A percentile compares a stretch with the other conserved stretches of the same genome.
phyloP scores from a whole-genome alignment of 805 yeast species.

The Yamadazyma kitorensis region DNA sequence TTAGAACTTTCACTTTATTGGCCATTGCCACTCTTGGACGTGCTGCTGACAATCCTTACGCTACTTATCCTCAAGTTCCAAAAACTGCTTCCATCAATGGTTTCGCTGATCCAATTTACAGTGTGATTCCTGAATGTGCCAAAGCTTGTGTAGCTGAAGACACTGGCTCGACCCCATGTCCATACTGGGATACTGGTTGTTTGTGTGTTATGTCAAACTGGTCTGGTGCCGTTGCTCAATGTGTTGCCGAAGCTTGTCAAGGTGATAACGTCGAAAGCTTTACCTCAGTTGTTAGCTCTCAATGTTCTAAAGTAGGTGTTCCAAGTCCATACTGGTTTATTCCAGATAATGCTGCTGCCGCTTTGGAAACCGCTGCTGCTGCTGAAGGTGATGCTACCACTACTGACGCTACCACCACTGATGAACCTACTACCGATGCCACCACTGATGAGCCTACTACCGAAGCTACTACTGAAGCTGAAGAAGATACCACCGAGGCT shows the following conservation, averaged over 20 bases:
- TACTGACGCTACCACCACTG: conserved; percentile 3
- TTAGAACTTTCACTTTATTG: conserved; percentile 11
- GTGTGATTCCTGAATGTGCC: conserved; percentile 35
- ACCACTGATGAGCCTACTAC: conserved; percentile 6
- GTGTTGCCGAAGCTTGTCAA: conserved; percentile 36
- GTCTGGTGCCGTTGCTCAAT: conserved; percentile 31
- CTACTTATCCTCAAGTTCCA: conserved; percentile 34
- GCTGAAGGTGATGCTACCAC: conserved; percentile 20
- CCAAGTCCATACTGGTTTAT: conserved; percentile 26
- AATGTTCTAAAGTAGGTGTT: conserved; percentile 24
- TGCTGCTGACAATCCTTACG: conserved; percentile 20
- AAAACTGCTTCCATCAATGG: conserved; percentile 42
- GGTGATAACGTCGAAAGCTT: conserved; percentile 30
- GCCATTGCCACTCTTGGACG: conserved; percentile 16
- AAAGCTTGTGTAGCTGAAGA: conserved; percentile 28
- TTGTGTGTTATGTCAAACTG: conserved; percentile 40
- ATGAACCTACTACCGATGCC: conserved; percentile 8
- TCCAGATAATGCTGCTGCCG: conserved; percentile 19
- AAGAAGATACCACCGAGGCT: not conserved
- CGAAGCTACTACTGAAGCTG: conserved; percentile 9
- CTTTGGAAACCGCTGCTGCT: conserved; percentile 14
- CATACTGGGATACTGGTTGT: conserved; percentile 47
- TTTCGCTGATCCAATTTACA: conserved; percentile 38
- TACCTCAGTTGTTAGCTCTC: conserved; percentile 27
- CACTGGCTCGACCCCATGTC: conserved; percentile 40